phyloP scores from a whole-genome alignment of 164 flowering plant genomes.

The Macadamia tetraphylla region DNA sequence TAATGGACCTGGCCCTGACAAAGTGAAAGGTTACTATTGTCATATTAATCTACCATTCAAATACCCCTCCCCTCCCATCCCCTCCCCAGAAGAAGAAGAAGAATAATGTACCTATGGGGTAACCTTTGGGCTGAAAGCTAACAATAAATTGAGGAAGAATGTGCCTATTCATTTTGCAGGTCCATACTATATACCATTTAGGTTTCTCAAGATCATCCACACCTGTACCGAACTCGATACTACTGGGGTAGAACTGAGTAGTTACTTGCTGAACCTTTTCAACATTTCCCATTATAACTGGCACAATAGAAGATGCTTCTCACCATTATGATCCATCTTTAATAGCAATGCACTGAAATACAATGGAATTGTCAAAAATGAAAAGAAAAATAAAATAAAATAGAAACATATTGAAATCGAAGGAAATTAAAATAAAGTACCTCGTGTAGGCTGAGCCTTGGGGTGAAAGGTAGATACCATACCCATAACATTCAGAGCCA shows the following conservation, averaged over 20 bases:
- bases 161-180: constrained; percentile 68
- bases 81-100: too few species aligned
- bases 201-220: constrained; percentile 72
- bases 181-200: constrained; percentile 63
- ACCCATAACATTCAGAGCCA: too few species aligned
- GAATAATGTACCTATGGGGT: too few species aligned
- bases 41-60: too few species aligned
- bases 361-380: constrained; percentile 37
- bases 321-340: constrained; percentile 53
- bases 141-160: constrained; percentile 78
- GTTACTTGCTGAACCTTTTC: constrained; percentile 63
- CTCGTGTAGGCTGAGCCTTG: too few species aligned
- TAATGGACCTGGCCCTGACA: too few species aligned
- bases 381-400: too few species aligned
- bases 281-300: constrained; percentile 94
- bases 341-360: constrained; percentile 70
- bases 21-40: too few species aligned
- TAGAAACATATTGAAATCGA: too few species aligned
- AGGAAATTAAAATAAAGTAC: too few species aligned
- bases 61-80: too few species aligned
- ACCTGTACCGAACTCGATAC: constrained; percentile 72
- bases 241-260: constrained; percentile 63
- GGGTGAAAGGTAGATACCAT: too few species aligned
- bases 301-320: constrained; percentile 62
- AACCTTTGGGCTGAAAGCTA: constrained; percentile 32